phyloP scores from a whole-genome alignment of 176 grass and related monocot genomes.

The Triticum urartu region DNA sequence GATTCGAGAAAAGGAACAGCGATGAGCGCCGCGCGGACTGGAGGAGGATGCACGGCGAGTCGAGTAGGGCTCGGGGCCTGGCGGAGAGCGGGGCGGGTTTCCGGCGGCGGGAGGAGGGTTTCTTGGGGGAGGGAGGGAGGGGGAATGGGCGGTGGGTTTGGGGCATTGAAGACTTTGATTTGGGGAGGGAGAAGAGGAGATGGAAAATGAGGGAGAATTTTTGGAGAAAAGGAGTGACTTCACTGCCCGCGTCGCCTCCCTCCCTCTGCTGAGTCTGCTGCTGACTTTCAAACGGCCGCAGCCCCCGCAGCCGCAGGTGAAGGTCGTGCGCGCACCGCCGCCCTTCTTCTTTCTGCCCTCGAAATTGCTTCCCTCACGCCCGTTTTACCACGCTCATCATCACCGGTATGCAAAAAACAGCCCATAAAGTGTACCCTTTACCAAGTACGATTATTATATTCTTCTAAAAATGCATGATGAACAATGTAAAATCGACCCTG shows the following conservation, averaged over 20 bases:
- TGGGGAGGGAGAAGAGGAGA: neutral
- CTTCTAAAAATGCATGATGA: too few relatives aligned
- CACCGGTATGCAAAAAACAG: too few relatives aligned
- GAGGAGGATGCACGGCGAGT: neutral
- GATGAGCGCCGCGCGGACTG: neutral
- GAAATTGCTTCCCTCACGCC: too few relatives aligned
- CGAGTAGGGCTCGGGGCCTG: too few relatives aligned
- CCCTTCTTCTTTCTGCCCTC: too few relatives aligned
- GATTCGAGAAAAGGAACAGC: neutral
- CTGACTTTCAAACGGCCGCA: neutral
- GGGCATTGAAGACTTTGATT: constrained; percentile 14
- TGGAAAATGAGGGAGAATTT: neutral
- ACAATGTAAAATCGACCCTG: too few relatives aligned
- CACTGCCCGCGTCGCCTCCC: neutral
- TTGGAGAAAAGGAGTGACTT: neutral
- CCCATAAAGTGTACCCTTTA: too few relatives aligned
- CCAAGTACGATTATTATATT: too few relatives aligned
- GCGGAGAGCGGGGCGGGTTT: neutral
- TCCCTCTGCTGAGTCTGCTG: neutral
- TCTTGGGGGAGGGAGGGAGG: neutral
- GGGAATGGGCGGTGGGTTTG: neutral
- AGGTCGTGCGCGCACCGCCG: neutral
- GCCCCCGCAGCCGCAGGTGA: too few relatives aligned
- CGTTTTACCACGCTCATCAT: too few relatives aligned
- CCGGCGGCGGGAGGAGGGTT: neutral